Evolutionary conservation across 768 basidiomycete species (phyloP).

Genomic region (Russula ochroleuca): DNA sequence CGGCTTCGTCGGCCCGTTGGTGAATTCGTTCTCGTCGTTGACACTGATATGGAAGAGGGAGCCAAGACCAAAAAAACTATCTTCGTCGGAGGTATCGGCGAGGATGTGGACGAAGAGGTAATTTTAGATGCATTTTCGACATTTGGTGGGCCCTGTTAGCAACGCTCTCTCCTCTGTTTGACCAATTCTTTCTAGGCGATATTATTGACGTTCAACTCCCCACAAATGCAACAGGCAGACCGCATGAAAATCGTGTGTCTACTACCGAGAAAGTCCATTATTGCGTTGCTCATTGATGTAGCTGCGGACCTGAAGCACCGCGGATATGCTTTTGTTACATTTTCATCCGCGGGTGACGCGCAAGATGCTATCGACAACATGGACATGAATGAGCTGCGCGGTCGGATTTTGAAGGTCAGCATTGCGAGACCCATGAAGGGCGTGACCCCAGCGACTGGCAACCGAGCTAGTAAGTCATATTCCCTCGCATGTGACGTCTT

Average conservation of each 20-base stretch:
- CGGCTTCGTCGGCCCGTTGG: neutral
- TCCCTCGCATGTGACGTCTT: conserved; percentile 6
- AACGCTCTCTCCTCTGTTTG: conserved; percentile 1
- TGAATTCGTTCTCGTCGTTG: neutral
- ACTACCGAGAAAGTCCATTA: neutral
- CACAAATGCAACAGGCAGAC: conserved; percentile 65
- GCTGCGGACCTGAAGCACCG: conserved; percentile 71
- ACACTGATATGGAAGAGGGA: conserved; percentile 66
- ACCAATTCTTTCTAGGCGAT: conserved; percentile 55
- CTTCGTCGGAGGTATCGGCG: conserved; percentile 77
- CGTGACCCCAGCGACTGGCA: conserved; percentile 54
- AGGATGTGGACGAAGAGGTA: conserved; percentile 74
- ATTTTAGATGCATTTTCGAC: conserved; percentile 79
- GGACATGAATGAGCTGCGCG: conserved; percentile 87
- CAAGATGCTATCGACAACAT: conserved; percentile 99
- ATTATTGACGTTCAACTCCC: conserved; percentile 91
- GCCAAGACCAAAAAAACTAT: conserved; percentile 81
- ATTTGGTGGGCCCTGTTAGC: conserved; percentile 60
- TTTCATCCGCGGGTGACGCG: conserved; percentile 72
- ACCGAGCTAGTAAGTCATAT: conserved; percentile 64
- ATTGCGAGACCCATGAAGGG: conserved; percentile 80
- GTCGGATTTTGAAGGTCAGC: conserved; percentile 75
- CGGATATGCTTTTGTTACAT: conserved; percentile 93
- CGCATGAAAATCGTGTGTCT: conserved; percentile 52
- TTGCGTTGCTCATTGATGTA: conserved; percentile 15